These are phyloP conservation scores for Chaetoceros tenuissimus DNA, from an alignment of 108 stramenopile genomes.

Conservation along the genomic window DNA sequence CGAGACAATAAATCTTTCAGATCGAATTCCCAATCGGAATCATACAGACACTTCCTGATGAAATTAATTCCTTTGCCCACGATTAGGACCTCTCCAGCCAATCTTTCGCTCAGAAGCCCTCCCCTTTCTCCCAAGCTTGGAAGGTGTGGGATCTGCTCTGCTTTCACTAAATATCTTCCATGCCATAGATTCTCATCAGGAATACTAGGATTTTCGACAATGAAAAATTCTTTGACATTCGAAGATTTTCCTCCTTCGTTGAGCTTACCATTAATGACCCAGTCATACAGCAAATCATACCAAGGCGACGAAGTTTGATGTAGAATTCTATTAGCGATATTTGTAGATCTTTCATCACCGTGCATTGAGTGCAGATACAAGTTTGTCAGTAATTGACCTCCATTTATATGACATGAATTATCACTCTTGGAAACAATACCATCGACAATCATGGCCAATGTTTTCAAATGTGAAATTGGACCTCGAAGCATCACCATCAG, in stretches of 20 bases:
- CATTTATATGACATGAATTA: no score
- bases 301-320: slow-evolving; percentile 49
- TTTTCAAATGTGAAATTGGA: slow-evolving; percentile 44
- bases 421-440: slow-evolving; percentile 19
- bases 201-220: slow-evolving; percentile 3
- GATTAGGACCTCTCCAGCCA: slow-evolving; percentile 68
- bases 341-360: slow-evolving; percentile 61
- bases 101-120: slow-evolving; percentile 50
- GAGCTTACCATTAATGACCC: slow-evolving; percentile 64
- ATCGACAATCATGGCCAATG: slow-evolving; percentile 72
- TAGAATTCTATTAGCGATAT: slow-evolving; percentile 61
- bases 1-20: slow-evolving; percentile 14
- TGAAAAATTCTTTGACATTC: neutral
- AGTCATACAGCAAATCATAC: slow-evolving; percentile 56
- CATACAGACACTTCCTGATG: slow-evolving; percentile 71
- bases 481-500: slow-evolving; percentile 52
- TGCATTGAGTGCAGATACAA: slow-evolving; percentile 70
- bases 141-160: slow-evolving; percentile 46
- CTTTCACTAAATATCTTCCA: slow-evolving; percentile 62
- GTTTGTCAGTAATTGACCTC: slow-evolving; percentile 74
- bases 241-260: slow-evolving; percentile 24
- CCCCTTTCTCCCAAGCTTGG: slow-evolving; percentile 22
- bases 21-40: slow-evolving; percentile 56
- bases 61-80: slow-evolving; percentile 96
- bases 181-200: slow-evolving; percentile 60